Base-by-base conservation (phyloP, 106 monocot species). In the Alisma plantagoaquatica region DNA sequence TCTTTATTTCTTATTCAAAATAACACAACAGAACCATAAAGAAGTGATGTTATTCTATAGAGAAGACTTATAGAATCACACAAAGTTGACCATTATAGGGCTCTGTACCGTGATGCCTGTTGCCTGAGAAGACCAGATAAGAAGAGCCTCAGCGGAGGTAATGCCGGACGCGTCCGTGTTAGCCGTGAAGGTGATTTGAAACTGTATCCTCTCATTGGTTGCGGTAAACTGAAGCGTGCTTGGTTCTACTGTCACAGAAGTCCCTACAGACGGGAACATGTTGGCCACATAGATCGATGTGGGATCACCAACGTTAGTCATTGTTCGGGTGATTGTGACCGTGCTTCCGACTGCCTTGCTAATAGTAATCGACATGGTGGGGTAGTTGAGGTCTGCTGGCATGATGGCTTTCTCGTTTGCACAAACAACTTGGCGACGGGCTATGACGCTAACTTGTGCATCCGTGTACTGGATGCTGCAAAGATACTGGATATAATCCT, bases 401-500 rank as follows among this genome's bases (percentile, higher is more conserved):
- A 31, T 33, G 3, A 47, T 27, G 10, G 64, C 27, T 48, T 26
- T 23, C 2, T 50, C 58, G 1, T 64, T 26, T 35, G 79, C 78
- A 25, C 71, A 49, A 29, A 75, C 31, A 15, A 69, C 73, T 23
- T 55, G 19, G 19, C 33, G 61, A 65, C 65, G 78, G 29, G 75
- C 59, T 44, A 84, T 75, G 26, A 62, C 75, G 43, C 73, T 64
- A 19, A 84, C 50, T 25, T 79, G 78, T 15, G 51, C 59, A 8
- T 42, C 4, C 10, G 52, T 72, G 46, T 79, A 72, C 23, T 75
- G 53, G 11, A 72, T 28, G 43, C 75, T 69, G 69, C 84, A 84
- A 24, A 84, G 69, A 48, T 75, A 84, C 10, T 72, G 45, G 20
- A 73, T 66, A 58, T 84, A 84, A 54, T 84, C 84, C 2, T 84